phyloP scores from a whole-genome alignment of 345 rosid species.

The Boechera retrofracta region DNA sequence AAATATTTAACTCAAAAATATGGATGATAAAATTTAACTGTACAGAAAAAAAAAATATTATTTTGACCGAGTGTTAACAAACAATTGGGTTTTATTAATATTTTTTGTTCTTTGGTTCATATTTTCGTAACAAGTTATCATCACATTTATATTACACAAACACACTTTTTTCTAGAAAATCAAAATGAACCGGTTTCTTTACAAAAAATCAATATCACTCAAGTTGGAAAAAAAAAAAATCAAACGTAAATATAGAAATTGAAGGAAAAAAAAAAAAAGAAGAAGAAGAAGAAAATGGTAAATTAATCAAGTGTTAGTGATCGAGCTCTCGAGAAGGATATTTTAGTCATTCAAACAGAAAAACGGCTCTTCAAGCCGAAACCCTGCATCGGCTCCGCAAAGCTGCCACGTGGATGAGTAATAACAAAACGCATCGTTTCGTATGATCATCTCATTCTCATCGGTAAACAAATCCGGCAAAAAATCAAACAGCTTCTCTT shows the following conservation, averaged over 20 bases:
- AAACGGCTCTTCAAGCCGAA: slow-evolving; percentile 70
- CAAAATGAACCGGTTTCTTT: slow-evolving; percentile 20
- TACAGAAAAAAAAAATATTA: no score
- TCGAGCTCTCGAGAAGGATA: slow-evolving; percentile 1
- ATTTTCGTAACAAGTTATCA: background rate
- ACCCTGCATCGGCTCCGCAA: slow-evolving; percentile 62
- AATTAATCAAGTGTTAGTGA: slow-evolving; percentile 38
- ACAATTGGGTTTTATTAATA: background rate
- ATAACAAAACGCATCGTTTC: slow-evolving; percentile 51
- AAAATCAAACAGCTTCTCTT: slow-evolving; percentile 76
- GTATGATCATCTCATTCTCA: slow-evolving; percentile 45
- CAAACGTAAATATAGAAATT: slow-evolving; percentile 29
- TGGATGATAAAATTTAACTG: background rate
- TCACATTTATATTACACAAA: slow-evolving; percentile 33
- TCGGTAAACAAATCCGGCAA: slow-evolving; percentile 75
- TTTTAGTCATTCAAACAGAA: slow-evolving; percentile 54
- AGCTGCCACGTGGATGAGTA: slow-evolving; percentile 71
- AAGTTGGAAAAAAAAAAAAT: background rate
- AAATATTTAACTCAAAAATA: background rate
- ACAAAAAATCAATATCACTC: slow-evolving; percentile 32
- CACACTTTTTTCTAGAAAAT: slow-evolving; percentile 10
- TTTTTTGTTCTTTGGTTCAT: background rate
- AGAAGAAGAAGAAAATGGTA: background rate
- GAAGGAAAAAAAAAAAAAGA: background rate
- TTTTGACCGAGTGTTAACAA: background rate